Conservation (phyloP, 176 grass and related monocot genomes). For the Carex scoparia region DNA sequence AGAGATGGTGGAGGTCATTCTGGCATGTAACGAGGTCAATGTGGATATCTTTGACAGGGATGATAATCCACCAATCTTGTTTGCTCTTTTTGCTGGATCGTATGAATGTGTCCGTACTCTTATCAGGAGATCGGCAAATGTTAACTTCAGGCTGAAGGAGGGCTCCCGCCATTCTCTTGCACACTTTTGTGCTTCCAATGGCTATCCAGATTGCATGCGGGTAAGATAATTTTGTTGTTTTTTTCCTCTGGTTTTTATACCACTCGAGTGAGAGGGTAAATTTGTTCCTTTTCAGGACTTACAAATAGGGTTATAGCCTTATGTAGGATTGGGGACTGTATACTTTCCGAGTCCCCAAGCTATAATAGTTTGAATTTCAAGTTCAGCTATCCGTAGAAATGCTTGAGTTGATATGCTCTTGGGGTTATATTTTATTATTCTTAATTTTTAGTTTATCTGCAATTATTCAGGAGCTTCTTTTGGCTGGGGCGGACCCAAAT, state of each 20-base stretch:
- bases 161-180: constrained; percentile 77
- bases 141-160: constrained; percentile 71
- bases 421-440: constrained; percentile 10
- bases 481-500: constrained; percentile 92
- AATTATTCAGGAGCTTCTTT: constrained; percentile 70
- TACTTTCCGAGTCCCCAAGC: background rate
- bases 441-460: constrained; percentile 14
- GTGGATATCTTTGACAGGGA: constrained; percentile 93
- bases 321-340: background rate
- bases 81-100: constrained; percentile 91
- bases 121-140: constrained; percentile 63
- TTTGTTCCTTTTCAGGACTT: constrained; percentile 17
- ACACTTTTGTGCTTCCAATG: constrained; percentile 96
- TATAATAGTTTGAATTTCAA: background rate
- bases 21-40: constrained; percentile 77
- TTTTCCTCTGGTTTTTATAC: background rate
- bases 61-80: constrained; percentile 84
- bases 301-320: background rate
- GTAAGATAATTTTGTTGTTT: constrained; percentile 27
- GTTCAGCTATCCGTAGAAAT: background rate
- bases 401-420: background rate
- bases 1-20: constrained; percentile 81
- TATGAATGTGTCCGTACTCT: constrained; percentile 77
- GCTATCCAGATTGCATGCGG: constrained; percentile 93
- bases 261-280: constrained; percentile 2